Percentiles rank a stretch among this genome's conserved stretches.
Evolutionary conservation across 768 basidiomycete species (phyloP).

Genomic region (Mycena kentingensis): DNA sequence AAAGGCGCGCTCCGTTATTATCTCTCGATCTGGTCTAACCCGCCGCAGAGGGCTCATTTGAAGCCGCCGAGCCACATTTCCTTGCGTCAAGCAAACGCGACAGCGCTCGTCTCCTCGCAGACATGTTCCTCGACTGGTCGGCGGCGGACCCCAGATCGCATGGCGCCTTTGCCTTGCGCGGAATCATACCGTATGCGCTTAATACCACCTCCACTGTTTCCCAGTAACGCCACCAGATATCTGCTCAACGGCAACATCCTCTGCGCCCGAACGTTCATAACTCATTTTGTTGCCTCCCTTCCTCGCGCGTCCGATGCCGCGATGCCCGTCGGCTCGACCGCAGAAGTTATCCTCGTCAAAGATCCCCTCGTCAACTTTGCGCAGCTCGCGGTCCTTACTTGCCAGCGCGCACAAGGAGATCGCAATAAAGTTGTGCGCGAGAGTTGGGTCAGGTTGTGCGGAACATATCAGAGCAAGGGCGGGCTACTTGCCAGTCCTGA

Average conservation of each 20-base stretch:
- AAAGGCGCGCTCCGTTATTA: constrained; percentile 56
- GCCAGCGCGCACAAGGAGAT: constrained; percentile 83
- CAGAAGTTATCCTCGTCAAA: constrained; percentile 72
- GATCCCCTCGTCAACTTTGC: constrained; percentile 84
- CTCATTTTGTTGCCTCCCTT: constrained; percentile 70
- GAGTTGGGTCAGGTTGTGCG: constrained; percentile 83
- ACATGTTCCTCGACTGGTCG: constrained; percentile 85
- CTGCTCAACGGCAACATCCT: constrained; percentile 86
- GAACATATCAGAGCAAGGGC: constrained; percentile 78
- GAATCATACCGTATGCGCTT: constrained; percentile 79
- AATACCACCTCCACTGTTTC: neutral
- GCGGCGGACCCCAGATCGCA: constrained; percentile 43
- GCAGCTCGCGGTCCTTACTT: constrained; percentile 86
- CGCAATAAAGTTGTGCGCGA: constrained; percentile 75
- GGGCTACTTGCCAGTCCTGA: constrained; percentile 60
- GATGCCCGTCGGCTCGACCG: constrained; percentile 50
- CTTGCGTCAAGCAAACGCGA: constrained; percentile 87
- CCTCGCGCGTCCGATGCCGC: constrained; percentile 48
- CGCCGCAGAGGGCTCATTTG: constrained; percentile 69
- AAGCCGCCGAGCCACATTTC: constrained; percentile 78
- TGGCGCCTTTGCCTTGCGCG: constrained; percentile 82
- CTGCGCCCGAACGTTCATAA: constrained; percentile 91
- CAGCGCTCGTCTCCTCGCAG: constrained; percentile 81
- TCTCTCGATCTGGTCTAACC: neutral
- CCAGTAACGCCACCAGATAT: constrained; percentile 48